These are phyloP conservation scores for Candida tunisiensis DNA, from an alignment of 1,139 yeast genomes.

Conservation along the genomic window DNA sequence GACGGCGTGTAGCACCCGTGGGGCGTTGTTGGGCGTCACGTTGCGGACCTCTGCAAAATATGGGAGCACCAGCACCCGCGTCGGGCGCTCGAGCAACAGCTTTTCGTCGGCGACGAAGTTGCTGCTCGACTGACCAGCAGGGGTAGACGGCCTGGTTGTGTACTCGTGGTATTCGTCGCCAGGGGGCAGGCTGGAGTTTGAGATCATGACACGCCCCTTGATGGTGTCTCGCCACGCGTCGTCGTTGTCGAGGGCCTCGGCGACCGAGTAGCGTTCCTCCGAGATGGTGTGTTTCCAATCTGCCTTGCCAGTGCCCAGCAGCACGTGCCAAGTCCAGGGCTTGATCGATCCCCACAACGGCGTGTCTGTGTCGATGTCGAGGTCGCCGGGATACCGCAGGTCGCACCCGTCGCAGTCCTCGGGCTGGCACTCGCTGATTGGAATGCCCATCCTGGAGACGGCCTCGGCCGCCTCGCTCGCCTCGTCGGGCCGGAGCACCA, in stretches of 20 bases:
- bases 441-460: background rate
- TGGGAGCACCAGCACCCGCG: too few relatives aligned
- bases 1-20: too few relatives aligned
- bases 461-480: background rate
- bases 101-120: too few relatives aligned
- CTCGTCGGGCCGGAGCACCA: background rate
- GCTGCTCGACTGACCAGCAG: too few relatives aligned
- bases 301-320: slow-evolving; percentile 66
- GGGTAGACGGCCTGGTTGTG: too few relatives aligned
- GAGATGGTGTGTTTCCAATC: slow-evolving; percentile 79
- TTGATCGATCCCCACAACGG: slow-evolving; percentile 58
- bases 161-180: too few relatives aligned
- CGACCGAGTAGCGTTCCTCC: slow-evolving; percentile 34
- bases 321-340: slow-evolving; percentile 51
- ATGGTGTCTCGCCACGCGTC: too few relatives aligned
- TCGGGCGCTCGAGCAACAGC: too few relatives aligned
- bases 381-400: slow-evolving; percentile 33
- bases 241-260: slow-evolving; percentile 25
- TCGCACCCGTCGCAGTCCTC: slow-evolving; percentile 8
- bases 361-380: slow-evolving; percentile 34
- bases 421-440: slow-evolving; percentile 4
- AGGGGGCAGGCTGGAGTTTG: too few relatives aligned
- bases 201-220: too few relatives aligned
- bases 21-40: too few relatives aligned
- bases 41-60: too few relatives aligned